phyloP scores from a whole-genome alignment of 176 grass and related monocot genomes.

The Hyparrhenia diplandra region DNA sequence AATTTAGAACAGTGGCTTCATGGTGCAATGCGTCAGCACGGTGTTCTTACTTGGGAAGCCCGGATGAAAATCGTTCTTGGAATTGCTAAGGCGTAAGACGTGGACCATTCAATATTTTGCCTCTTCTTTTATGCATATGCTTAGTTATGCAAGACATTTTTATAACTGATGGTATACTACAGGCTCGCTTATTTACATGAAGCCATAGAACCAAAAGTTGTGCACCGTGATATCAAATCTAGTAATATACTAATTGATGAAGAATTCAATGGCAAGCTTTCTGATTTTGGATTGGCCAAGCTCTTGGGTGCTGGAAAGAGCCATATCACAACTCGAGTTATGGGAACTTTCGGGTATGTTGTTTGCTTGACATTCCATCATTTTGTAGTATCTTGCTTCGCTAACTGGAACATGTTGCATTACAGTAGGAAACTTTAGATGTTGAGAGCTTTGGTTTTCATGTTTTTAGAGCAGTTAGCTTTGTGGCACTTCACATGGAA shows the following conservation, averaged over 20 bases:
- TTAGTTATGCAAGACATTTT: slow-evolving; percentile 4
- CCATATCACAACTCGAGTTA: slow-evolving; percentile 30
- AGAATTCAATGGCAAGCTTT: slow-evolving; percentile 30
- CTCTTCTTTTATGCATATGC: neutral
- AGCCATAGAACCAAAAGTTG: slow-evolving; percentile 33
- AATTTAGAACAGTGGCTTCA: slow-evolving; percentile 32
- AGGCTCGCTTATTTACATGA: slow-evolving; percentile 31
- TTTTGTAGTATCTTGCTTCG: neutral
- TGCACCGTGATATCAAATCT: slow-evolving; percentile 29
- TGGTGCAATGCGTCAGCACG: slow-evolving; percentile 26
- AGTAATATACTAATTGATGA: slow-evolving; percentile 32
- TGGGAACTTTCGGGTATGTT: slow-evolving; percentile 33
- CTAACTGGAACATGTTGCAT: too few relatives aligned
- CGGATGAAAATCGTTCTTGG: slow-evolving; percentile 45
- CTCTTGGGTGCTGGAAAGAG: slow-evolving; percentile 29
- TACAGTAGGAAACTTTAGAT: too few relatives aligned
- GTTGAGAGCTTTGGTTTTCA: neutral
- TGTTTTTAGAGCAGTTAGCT: neutral
- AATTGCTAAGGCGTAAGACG: slow-evolving; percentile 63
- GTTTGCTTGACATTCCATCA: neutral
- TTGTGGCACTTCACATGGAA: neutral
- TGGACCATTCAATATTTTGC: neutral
- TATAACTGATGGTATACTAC: neutral
- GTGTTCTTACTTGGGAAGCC: slow-evolving; percentile 26
- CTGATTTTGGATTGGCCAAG: slow-evolving; percentile 36